Evolutionary conservation across 2,329 filamentous ascomycete genomes (phyloP), one percentile per base, ranked within the genome.

Genomic region (Pseudopithomyces maydicus): DNA sequence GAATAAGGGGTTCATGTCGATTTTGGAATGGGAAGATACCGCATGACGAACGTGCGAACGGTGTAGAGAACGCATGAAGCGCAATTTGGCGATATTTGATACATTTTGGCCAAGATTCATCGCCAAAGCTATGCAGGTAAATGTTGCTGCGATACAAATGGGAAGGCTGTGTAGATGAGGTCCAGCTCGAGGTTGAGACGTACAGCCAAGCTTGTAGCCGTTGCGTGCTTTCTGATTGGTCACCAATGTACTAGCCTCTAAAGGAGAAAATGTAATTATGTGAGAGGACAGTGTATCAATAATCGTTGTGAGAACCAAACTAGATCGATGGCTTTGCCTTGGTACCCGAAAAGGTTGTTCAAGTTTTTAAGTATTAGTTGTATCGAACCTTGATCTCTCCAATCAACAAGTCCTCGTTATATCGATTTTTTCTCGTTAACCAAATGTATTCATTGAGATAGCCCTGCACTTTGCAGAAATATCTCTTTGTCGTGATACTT

Each of bases 401-500:
- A n/a, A n/a, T n/a, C n/a, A n/a, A n/a, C n/a, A n/a, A n/a, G n/a
- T n/a, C n/a, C n/a, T n/a, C n/a, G n/a, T n/a, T n/a, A n/a, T n/a
- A n/a, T n/a, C n/a, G n/a, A n/a, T n/a, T n/a, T n/a, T n/a, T n/a
- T n/a, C n/a, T n/a, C n/a, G n/a, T n/a, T n/a, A n/a, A n/a, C n/a
- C n/a, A n/a, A n/a, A n/a, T n/a, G n/a, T 29, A 8, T 29, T 29
- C 8, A 4, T 8, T 29, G 26, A 29, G 5, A 4, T 38, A 51
- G 52, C 58, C 53, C 54, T 12, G 58, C 60, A 52, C 55, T 51
- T 41, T 58, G 53, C 54, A 52, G 50, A 54, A 64, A 68, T 32
- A 66, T 62, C 47, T 66, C 64, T 23, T 62, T 58, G 19, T 52
- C 57, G 48, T 62, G 57, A 35, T 64, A 52, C 17, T 66, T 64